Base-by-base conservation (phyloP, 805 yeast species). In the Metschnikowia koreensis region DNA sequence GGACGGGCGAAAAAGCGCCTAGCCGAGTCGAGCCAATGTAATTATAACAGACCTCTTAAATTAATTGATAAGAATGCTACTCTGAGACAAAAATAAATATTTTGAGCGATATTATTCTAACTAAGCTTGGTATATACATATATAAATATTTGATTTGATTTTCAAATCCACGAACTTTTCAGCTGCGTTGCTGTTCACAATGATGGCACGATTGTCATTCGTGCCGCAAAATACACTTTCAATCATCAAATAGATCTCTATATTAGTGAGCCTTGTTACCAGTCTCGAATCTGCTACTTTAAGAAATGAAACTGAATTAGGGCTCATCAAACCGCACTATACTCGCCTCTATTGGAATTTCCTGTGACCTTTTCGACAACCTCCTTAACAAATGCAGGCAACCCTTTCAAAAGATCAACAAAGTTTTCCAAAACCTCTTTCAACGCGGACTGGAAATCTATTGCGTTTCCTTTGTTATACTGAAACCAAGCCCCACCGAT, bases 401-500 rank as follows among this genome's bases (percentile, higher is more conserved):
- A 67, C 1, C 84, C 83, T 27, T 75, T 73, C 41, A 81, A 62
- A 33, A 86, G 71, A 51, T 83, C 87, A 41, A 79, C 69, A 40
- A 83, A 72, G 43, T 87, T 81, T 58, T 89, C 96, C 34, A 84
- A 70, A 46, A 90, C 82, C 63, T 90, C 93, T 57, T 77, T 81
- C 44, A 87, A 76, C 29, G 89, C 82, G 51, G 87, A 92, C 58
- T 84, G 83, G 66, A 88, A 77, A 55, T 87, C 91, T 22, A 84
- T 83, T 15, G 57, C 80, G 43, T 91, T 89, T 58, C 87, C 83
- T 59, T 87, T 82, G 60, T 82, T 82, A 66, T 85, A 82, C 60
- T 85, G 86, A 57, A 85, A 76, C 89, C 91, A 87, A 1, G 91
- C 88, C 34, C 86, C 86, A 27, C 83, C 84, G 48, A 85, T 80